Conservation (phyloP, 345 rosid species). For the Euclidium syriacum region DNA sequence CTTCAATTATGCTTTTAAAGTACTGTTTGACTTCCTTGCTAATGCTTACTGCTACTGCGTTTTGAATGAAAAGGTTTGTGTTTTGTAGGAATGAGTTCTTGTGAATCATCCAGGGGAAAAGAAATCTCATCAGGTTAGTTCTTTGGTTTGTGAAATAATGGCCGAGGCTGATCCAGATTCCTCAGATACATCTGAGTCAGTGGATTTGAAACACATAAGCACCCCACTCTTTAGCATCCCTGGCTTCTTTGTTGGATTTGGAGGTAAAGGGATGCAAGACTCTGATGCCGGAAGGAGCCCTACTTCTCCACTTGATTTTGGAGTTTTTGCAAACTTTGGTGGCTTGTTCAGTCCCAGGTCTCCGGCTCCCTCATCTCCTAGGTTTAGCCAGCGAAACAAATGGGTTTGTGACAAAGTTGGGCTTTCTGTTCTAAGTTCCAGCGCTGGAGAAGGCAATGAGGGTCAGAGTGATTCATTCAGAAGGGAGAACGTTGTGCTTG, state of each 20-base stretch:
- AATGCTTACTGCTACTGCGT: not conserved
- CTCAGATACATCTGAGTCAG: not conserved
- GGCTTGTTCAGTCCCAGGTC: conserved; percentile 45
- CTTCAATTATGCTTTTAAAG: no score
- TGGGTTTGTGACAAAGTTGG: conserved; percentile 53
- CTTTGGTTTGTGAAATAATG: not conserved
- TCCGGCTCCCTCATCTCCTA: conserved; percentile 28
- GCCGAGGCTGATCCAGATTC: conserved; percentile 17
- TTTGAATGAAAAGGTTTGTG: not conserved
- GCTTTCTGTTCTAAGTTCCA: conserved; percentile 48
- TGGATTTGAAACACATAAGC: conserved; percentile 30
- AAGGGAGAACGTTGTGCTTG: conserved; percentile 44
- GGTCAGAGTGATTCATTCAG: conserved; percentile 16
- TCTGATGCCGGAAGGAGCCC: conserved; percentile 47
- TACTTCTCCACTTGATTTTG: conserved; percentile 59
- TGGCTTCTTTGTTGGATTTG: conserved; percentile 29
- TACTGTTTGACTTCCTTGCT: no score
- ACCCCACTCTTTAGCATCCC: conserved; percentile 38
- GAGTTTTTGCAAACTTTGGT: conserved; percentile 41
- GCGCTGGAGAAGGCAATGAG: conserved; percentile 4
- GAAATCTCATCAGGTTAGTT: not conserved
- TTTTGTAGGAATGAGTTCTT: conserved; percentile 1
- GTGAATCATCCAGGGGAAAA: not conserved
- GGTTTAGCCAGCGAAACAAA: conserved; percentile 28
- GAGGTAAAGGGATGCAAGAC: conserved; percentile 26